Evolutionary conservation across 805 yeast species (phyloP), one percentile per base, ranked within the genome.

Genomic region (Candida vaughaniae): DNA sequence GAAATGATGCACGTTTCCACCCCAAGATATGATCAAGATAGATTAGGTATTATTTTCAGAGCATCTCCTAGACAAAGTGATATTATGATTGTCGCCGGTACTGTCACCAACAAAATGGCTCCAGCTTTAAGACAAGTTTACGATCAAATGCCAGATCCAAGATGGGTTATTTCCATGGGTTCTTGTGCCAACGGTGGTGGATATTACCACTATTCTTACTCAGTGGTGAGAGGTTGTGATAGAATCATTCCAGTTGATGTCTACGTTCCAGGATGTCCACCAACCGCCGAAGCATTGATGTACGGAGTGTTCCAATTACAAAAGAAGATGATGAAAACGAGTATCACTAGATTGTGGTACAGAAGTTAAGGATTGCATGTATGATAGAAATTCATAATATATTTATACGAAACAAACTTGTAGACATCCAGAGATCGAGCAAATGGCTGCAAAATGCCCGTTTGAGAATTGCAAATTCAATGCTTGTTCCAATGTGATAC

Each of bases 141-240:
- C 63, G 95, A 86, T 63, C 95, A 86, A 66, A 87, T 87, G 95
- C 88, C 95, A 23, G 93, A 84, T 51, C 95, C 95, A 31, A 80
- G 90, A 66, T 86, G 95, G 95, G 95, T 87, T 35, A 86, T 86
- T 52, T 84, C 93, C 39, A 86, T 86, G 95, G 95, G 95, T 33
- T 82, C 91, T 6, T 86, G 95, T 68, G 95, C 95, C 46, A 86
- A 86, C 59, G 95, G 95, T 45, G 95, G 95, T 43, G 95, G 95
- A 22, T 86, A 86, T 66, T 86, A 86, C 68, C 95, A 86, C 63
- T 86, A 86, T 65, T 83, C 93, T 8, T 86, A 86, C 66, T 77
- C 89, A 28, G 95, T 87, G 17, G 95, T 87, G 16, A 75, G 95
- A 58, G 95, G 95, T 33, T 88, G 93, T 55, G 95, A 86, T 69